Evolutionary conservation across 2,329 filamentous ascomycete species (phyloP).

Genomic region (Madurella fahalii): DNA sequence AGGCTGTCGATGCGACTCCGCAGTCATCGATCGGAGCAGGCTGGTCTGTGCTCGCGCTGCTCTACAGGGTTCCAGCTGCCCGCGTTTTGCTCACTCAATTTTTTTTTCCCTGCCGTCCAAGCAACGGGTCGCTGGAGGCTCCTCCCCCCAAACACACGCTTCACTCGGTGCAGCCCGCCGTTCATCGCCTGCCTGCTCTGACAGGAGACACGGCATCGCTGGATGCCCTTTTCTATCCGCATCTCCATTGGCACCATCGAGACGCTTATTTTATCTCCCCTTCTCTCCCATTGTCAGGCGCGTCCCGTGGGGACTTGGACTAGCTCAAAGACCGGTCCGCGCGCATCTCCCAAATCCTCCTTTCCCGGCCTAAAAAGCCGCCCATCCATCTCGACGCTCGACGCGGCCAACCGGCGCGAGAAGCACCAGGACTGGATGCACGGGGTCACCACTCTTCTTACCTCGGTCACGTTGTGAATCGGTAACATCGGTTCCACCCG

Average conservation of each 20-base stretch:
- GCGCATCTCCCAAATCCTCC: conserved; percentile 11
- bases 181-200: conserved; percentile 22
- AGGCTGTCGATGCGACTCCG: neutral
- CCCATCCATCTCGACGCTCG: conserved; percentile 3
- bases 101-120: conserved; percentile 24
- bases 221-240: conserved; percentile 12
- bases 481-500: neutral
- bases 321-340: conserved; percentile 13
- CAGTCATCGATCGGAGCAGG: conserved; percentile 13
- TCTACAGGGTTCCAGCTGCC: conserved; percentile 20
- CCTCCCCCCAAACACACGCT: conserved; percentile 18
- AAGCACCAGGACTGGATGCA: conserved; percentile 4
- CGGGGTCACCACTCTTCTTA: conserved; percentile 8
- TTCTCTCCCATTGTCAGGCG: conserved; percentile 16
- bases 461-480: neutral
- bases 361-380: conserved; percentile 6
- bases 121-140: conserved; percentile 17
- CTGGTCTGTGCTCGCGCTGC: conserved; percentile 22
- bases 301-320: conserved; percentile 12
- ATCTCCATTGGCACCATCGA: conserved; percentile 19
- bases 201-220: conserved; percentile 18
- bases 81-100: conserved; percentile 18
- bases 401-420: conserved; percentile 17
- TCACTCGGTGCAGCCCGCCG: conserved; percentile 16
- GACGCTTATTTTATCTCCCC: conserved; percentile 9